phyloP scores from a whole-genome alignment of 805 yeast species.

The Schwanniomyces pseudopolymorphus region DNA sequence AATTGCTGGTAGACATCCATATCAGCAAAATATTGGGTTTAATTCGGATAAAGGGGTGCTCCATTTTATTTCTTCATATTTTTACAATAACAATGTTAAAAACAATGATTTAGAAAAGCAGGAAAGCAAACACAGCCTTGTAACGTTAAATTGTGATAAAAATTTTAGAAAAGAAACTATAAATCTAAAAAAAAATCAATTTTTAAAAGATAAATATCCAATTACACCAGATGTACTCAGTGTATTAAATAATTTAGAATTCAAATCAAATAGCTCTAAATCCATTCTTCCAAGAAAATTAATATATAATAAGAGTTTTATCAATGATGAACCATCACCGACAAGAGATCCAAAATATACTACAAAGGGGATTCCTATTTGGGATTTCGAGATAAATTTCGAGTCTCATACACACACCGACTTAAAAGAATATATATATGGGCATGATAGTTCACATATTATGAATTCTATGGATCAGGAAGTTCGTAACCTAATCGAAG shows the following conservation, averaged over 20 bases:
- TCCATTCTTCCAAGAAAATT: slow-evolving; percentile 9
- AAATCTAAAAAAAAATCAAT: neutral
- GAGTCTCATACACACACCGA: slow-evolving; percentile 6
- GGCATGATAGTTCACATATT: slow-evolving; percentile 6
- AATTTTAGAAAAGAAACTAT: neutral
- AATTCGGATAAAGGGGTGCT: neutral
- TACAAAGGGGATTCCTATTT: slow-evolving; percentile 23
- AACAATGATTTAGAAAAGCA: neutral
- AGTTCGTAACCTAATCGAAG: slow-evolving; percentile 16
- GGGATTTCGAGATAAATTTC: slow-evolving; percentile 16
- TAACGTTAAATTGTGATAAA: neutral
- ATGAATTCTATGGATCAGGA: slow-evolving; percentile 16
- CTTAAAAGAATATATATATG: slow-evolving; percentile 5
- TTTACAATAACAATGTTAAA: neutral
- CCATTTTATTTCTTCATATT: neutral
- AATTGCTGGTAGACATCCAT: slow-evolving; percentile 31
- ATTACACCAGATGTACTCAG: slow-evolving; percentile 6
- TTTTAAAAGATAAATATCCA: neutral
- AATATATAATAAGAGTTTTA: neutral
- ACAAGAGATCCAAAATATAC: slow-evolving; percentile 13
- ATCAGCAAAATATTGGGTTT: slow-evolving; percentile 11
- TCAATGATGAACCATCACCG: slow-evolving; percentile 5
- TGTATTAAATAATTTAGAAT: slow-evolving; percentile 4
- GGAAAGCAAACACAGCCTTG: neutral
- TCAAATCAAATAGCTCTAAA: slow-evolving; percentile 17